phyloP scores from a whole-genome alignment of 768 basidiomycete species.

The Filobasidium wieringae region DNA sequence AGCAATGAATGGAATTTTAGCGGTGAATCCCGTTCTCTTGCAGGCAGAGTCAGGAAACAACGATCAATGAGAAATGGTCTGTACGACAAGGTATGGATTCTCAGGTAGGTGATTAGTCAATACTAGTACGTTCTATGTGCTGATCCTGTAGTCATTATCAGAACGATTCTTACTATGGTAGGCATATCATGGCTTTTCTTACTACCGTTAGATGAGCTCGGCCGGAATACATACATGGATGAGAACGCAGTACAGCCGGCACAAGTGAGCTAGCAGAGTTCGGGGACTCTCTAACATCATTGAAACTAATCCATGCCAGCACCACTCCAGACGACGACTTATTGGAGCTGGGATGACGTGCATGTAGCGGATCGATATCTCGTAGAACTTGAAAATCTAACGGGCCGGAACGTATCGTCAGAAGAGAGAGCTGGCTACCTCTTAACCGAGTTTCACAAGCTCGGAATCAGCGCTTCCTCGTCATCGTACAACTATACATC shows the following conservation, averaged over 20 bases:
- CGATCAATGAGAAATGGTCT: not conserved
- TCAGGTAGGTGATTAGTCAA: not conserved
- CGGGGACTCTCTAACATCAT: no score
- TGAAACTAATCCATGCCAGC: not conserved
- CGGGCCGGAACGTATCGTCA: constrained; percentile 54
- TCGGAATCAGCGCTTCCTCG: not conserved
- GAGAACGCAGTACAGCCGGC: constrained; percentile 92
- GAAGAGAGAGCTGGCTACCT: constrained; percentile 50
- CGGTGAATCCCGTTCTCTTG: not conserved
- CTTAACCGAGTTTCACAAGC: not conserved
- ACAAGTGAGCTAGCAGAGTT: constrained; percentile 47
- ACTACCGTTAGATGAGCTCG: constrained; percentile 57
- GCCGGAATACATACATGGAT: constrained; percentile 67
- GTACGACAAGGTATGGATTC: not conserved
- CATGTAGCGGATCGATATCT: constrained; percentile 74
- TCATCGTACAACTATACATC: not conserved
- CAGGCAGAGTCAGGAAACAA: not conserved
- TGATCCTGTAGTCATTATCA: no score
- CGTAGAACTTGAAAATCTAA: constrained; percentile 53
- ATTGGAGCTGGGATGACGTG: constrained; percentile 87
- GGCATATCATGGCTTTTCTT: constrained; percentile 78
- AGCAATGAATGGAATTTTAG: not conserved
- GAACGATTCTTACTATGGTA: constrained; percentile 46
- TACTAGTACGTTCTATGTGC: no score
- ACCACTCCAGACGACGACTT: constrained; percentile 61